Evolutionary conservation across 108 stramenopile genomes (phyloP).

Genomic region (Asterionellopsis glacialis): DNA sequence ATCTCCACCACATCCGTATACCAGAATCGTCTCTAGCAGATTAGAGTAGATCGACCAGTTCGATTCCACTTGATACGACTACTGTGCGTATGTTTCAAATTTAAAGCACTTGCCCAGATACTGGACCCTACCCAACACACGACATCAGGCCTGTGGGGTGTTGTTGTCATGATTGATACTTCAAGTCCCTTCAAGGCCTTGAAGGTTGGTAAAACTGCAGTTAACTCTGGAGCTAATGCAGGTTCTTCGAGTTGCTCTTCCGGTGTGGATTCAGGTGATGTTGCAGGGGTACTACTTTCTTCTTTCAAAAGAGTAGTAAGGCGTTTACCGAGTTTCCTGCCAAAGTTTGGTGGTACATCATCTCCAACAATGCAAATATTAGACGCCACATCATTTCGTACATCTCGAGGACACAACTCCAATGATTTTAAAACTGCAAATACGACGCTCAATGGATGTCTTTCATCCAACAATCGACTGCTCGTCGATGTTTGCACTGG

Average conservation of each 20-base stretch:
- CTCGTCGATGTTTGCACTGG: too few relatives aligned
- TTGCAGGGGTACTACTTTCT: not conserved
- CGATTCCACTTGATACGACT: too few relatives aligned
- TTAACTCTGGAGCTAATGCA: not conserved
- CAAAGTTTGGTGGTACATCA: conserved; percentile 30
- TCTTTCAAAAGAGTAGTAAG: conserved; percentile 11
- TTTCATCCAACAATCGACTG: conserved; percentile 10
- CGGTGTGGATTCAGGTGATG: too few relatives aligned
- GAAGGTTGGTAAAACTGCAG: conserved; percentile 10
- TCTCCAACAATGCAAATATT: conserved; percentile 38
- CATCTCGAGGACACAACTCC: conserved; percentile 27
- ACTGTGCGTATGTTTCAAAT: not conserved
- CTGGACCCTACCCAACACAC: conserved; percentile 25
- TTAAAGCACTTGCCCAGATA: conserved; percentile 28
- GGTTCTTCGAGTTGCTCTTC: not conserved
- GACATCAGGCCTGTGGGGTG: conserved; percentile 31
- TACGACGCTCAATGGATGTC: conserved; percentile 17
- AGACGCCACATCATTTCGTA: conserved; percentile 16
- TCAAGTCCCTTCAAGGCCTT: conserved; percentile 9
- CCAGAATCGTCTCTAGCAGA: too few relatives aligned
- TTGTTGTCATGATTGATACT: conserved; percentile 14
- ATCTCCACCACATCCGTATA: too few relatives aligned
- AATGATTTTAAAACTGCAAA: conserved; percentile 26
- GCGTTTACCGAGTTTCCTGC: conserved; percentile 14
- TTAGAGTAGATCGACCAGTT: too few relatives aligned